phyloP scores from a whole-genome alignment of 2,329 filamentous ascomycete species.

The Capronia epimyces region DNA sequence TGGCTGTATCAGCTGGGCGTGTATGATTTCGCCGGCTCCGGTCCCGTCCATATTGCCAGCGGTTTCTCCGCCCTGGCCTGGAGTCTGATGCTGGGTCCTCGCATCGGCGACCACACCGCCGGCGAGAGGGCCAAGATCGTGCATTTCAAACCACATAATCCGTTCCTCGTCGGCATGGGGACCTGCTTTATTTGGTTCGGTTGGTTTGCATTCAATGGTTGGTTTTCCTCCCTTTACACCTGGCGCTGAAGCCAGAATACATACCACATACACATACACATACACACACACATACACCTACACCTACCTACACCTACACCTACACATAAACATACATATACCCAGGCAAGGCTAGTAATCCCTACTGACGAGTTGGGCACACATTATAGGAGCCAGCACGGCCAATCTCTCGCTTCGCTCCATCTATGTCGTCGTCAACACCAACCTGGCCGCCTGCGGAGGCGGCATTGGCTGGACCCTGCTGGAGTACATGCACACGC shows the following conservation, averaged over 20 bases:
- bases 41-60: constrained; percentile 68
- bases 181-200: constrained; percentile 47
- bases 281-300: too few species aligned
- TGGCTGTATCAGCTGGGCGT: constrained; percentile 65
- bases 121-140: constrained; percentile 45
- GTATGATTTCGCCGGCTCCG: constrained; percentile 69
- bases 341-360: too few species aligned
- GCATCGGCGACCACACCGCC: constrained; percentile 52
- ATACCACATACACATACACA: neutral
- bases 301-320: too few species aligned
- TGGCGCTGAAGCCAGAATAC: neutral
- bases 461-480: constrained; percentile 52
- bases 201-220: constrained; percentile 93
- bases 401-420: constrained; percentile 50
- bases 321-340: too few species aligned
- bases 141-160: constrained; percentile 57
- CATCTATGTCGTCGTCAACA: constrained; percentile 55
- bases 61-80: constrained; percentile 68
- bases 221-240: neutral
- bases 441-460: constrained; percentile 53
- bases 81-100: constrained; percentile 66
- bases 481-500: constrained; percentile 48
- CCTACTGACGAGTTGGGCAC: too few species aligned
- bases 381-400: constrained; percentile 41
- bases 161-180: constrained; percentile 66